Evolutionary conservation across 306 rosid species (phyloP), one percentile per base, ranked within the genome.

Genomic region (Cucurbita argyrosperma): DNA sequence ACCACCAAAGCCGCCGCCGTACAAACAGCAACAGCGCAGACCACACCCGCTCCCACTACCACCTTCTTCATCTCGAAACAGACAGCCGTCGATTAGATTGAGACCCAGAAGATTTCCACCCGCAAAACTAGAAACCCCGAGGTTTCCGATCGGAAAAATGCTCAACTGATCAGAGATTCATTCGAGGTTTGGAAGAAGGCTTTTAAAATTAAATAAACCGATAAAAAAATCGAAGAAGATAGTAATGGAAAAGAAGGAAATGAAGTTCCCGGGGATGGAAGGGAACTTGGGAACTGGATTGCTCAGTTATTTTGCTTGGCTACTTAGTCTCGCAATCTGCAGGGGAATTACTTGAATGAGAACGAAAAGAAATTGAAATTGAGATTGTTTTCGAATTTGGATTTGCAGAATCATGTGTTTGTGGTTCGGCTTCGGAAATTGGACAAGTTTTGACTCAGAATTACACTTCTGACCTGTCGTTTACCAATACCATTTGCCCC

Each of bases 1-100:
- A 86, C 87, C 63, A 85, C 82, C 82, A 95, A 80, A 54, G 84
- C 96, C 81, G 99, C 96, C 84, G 90, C 96, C 6, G 91, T 88
- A 59, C 96, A 88, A 10, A 62, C 88, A 23, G 90, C 90, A 16
- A 90, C 96, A 19, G 98, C 85, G 57, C 90, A 87, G 23, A 86
- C 93, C 42, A 82, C 86, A 21, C 88, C 86, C 55, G 91, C 89
- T 42, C 90, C 83, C 42, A 84, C 87, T 39, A 79, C 87, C 26
- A 83, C 85, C 77, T 95, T 95, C 66, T 90, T 86, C 99, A 95
- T 94, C 59, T 16, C n/a, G 77, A 51, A 39, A 19, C 10, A 42
- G 16, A 40, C 75, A 51, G 19, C 6, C 15, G 63, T 14, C 16
- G 8, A 65, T 30, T 60, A 46, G 40, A 72, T 51, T 35, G 30